Conservation (phyloP, 176 grass and related monocot species). For the Themeda triandra region DNA sequence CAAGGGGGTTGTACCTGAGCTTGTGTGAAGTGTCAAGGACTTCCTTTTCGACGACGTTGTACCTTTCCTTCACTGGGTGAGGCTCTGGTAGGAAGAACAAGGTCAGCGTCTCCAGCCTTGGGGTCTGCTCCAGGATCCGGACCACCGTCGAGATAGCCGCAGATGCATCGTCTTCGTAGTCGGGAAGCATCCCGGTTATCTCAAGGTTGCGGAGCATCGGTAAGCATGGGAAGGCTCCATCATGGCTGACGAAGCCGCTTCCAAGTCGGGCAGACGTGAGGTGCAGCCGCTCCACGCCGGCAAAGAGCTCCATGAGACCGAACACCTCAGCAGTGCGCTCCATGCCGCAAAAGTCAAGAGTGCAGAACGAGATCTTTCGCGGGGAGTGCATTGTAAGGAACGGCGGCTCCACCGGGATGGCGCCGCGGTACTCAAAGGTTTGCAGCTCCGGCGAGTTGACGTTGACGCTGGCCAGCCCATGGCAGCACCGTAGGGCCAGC, state of each 20-base stretch:
- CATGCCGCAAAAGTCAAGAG: not conserved
- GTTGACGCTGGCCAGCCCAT: not conserved
- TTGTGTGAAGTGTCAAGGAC: not conserved
- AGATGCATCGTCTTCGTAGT: not conserved
- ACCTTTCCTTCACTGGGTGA: too few relatives aligned
- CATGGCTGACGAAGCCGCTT: not conserved
- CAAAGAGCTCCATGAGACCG: not conserved
- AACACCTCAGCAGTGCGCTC: not conserved
- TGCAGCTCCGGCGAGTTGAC: not conserved
- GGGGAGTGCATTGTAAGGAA: not conserved
- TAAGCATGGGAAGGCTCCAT: not conserved
- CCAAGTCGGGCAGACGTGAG: constrained; percentile 5
- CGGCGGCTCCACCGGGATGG: not conserved
- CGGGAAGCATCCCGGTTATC: not conserved
- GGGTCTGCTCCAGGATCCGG: not conserved
- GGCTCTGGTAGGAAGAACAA: not conserved
- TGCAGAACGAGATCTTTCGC: not conserved
- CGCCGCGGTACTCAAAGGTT: constrained; percentile 5
- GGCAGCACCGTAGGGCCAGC: constrained; percentile 4
- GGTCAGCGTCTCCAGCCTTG: not conserved
- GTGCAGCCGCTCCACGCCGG: not conserved
- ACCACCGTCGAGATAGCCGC: not conserved
- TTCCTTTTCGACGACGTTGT: too few relatives aligned
- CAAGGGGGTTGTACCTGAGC: not conserved
- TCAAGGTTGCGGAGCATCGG: not conserved